Percentiles rank a stretch among this genome's conserved stretches.
Evolutionary conservation across 768 basidiomycete genomes (phyloP).

Genomic region (Ramaria sp.): DNA sequence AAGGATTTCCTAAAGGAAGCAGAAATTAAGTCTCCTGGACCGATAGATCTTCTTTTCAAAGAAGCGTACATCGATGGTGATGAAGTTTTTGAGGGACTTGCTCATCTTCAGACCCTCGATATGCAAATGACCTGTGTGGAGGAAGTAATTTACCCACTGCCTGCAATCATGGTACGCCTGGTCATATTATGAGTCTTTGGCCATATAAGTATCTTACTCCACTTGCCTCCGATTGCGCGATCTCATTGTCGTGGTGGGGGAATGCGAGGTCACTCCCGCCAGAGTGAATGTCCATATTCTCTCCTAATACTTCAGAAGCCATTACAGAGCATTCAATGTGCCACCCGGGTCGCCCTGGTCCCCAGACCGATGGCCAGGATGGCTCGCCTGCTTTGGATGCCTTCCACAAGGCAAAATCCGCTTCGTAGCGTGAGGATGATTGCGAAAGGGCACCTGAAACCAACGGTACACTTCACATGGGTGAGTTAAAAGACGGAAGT

Average conservation of each 20-base stretch:
- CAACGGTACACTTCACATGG: not conserved
- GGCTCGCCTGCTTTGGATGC: constrained; percentile 94
- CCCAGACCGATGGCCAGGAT: constrained; percentile 95
- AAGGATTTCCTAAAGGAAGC: constrained; percentile 61
- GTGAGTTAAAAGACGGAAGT: not conserved
- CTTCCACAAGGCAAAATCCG: constrained; percentile 99
- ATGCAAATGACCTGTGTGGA: constrained; percentile 96
- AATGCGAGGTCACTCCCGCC: constrained; percentile 97
- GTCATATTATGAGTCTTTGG: not conserved
- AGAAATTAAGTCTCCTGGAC: not conserved
- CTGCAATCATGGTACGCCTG: constrained; percentile 89
- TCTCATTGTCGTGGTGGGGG: constrained; percentile 98
- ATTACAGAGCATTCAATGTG: constrained; percentile 99
- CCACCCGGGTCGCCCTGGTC: constrained; percentile 93
- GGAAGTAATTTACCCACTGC: constrained; percentile 97
- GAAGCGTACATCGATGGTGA: constrained; percentile 76
- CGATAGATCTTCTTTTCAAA: not conserved
- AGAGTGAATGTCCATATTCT: constrained; percentile 94
- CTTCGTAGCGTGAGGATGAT: constrained; percentile 40
- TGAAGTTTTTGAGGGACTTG: constrained; percentile 98
- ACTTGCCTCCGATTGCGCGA: constrained; percentile 89
- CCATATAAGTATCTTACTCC: not conserved
- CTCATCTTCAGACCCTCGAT: constrained; percentile 99
- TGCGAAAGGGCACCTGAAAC: not conserved
- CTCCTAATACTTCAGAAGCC: constrained; percentile 84